Evolutionary conservation across 139 green algal species (phyloP).

Genomic region (Deuterostichococcus epilithicus): DNA sequence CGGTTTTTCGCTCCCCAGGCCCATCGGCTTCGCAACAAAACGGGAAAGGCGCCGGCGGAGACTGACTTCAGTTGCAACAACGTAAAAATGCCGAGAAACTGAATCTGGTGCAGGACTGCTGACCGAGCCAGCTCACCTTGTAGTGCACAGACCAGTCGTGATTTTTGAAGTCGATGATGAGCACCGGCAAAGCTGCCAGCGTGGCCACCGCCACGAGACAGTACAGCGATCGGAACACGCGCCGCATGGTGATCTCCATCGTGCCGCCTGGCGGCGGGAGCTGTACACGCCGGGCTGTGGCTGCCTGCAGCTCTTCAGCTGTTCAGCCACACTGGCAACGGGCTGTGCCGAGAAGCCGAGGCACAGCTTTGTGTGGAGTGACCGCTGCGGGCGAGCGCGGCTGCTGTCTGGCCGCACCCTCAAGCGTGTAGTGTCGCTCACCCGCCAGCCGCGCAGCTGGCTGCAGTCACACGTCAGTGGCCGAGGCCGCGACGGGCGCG

Average conservation of each 20-base stretch:
- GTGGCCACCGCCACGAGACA: slow-evolving; percentile 28
- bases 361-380: too few species aligned
- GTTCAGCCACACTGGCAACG: too few species aligned
- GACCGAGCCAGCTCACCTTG: slow-evolving; percentile 23
- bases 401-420: too few species aligned
- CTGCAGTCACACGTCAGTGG: too few species aligned
- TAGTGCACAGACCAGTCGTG: slow-evolving; percentile 55
- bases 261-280: not conserved
- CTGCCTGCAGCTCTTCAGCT: not conserved
- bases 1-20: not conserved
- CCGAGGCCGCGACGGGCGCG: too few species aligned
- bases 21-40: not conserved
- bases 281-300: too few species aligned
- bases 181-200: slow-evolving; percentile 64
- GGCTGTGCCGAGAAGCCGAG: too few species aligned
- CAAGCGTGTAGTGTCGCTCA: too few species aligned
- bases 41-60: not conserved
- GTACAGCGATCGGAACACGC: slow-evolving; percentile 25
- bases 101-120: not conserved
- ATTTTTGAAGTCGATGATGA: slow-evolving; percentile 74
- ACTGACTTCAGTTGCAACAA: not conserved
- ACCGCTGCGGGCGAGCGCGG: too few species aligned
- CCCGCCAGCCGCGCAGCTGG: too few species aligned
- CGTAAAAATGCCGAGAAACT: not conserved
- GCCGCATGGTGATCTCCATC: slow-evolving; percentile 3